Conservation (phyloP, 2,329 filamentous ascomycete species). For the Botryotinia calthae region DNA sequence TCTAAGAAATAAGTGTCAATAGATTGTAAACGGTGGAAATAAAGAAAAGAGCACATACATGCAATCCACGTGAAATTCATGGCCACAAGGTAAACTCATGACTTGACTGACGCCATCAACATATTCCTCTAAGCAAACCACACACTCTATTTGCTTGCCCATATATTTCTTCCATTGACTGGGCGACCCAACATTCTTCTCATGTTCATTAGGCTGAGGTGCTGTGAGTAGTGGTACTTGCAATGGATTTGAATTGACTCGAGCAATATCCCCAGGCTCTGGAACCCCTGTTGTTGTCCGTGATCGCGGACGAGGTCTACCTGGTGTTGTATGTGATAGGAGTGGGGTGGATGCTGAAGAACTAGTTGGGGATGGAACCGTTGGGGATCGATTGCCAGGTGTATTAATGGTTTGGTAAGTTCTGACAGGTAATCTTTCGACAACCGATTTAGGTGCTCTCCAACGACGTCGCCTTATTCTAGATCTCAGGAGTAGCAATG, state of each 20-base stretch:
- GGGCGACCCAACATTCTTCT: constrained; percentile 48
- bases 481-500: constrained; percentile 79
- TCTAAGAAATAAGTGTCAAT: constrained; percentile 45
- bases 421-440: constrained; percentile 89
- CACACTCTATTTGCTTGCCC: constrained; percentile 77
- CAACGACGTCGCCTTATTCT: constrained; percentile 86
- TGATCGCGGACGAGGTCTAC: constrained; percentile 59
- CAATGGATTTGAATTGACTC: constrained; percentile 43
- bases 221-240: constrained; percentile 30
- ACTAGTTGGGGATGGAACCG: constrained; percentile 61
- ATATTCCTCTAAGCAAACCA: constrained; percentile 96
- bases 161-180: constrained; percentile 65
- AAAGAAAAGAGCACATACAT: constrained; percentile 67
- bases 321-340: constrained; percentile 55
- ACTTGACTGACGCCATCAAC: constrained; percentile 90
- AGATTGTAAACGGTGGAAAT: constrained; percentile 22
- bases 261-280: constrained; percentile 48
- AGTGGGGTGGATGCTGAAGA: constrained; percentile 77
- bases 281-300: constrained; percentile 61
- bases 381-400: constrained; percentile 55
- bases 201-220: constrained; percentile 41
- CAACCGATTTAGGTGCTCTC: constrained; percentile 95
- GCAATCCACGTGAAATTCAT: constrained; percentile 97
- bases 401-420: constrained; percentile 85
- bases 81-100: constrained; percentile 95